Base-by-base conservation (phyloP, 352 stramenopile species). In the Phytophthora cryptogea region DNA sequence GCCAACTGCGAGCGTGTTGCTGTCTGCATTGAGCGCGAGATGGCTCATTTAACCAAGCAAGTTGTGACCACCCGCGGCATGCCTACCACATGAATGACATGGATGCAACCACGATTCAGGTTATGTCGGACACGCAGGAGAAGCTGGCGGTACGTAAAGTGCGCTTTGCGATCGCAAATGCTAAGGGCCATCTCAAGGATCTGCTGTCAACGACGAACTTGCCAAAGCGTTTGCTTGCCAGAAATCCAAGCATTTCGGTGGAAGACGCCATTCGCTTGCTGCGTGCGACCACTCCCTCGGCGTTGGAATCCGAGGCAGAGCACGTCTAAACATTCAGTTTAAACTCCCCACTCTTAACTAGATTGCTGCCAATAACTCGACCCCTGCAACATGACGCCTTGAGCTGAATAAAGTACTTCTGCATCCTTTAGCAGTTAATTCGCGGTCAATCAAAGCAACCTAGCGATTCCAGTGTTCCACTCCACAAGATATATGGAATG, bases 31-130 rank as follows among this genome's bases (percentile, higher is more conserved):
- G 75, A 83, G 7, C 47, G 57, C 0, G 77, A 86, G 54, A 78
- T 87, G 43, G 36, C 53, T 28, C 61, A 59, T 5, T 17, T 60
- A 5, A 9, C 35, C 4, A 47, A 54, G 23, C 56, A 72, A n/a
- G 65, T 59, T 10, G 48, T 86, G 13, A 44, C 55, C 1, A 61
- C 61, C 0, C 65, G 54, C 3, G 73, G 73, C 7, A 89, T 37
- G 62, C 66, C 23, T 63, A 52, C 9, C 59, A 73, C 54, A 69
- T 87, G 55, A 86, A 83, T 59, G 74, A 87, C 39, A 60, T 87
- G 41, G 74, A 89, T 49, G 79, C 79, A 8, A 89, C 77, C 8
- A 81, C 76, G 17, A 73, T 89, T 27, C 76, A 87, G 32, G 68
- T 87, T 30, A 28, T 89, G 16, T 83, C 74, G 10, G 77, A 83